Evolutionary conservation across 768 basidiomycete genomes (phyloP).

Genomic region (Hirschioporus abietinus): DNA sequence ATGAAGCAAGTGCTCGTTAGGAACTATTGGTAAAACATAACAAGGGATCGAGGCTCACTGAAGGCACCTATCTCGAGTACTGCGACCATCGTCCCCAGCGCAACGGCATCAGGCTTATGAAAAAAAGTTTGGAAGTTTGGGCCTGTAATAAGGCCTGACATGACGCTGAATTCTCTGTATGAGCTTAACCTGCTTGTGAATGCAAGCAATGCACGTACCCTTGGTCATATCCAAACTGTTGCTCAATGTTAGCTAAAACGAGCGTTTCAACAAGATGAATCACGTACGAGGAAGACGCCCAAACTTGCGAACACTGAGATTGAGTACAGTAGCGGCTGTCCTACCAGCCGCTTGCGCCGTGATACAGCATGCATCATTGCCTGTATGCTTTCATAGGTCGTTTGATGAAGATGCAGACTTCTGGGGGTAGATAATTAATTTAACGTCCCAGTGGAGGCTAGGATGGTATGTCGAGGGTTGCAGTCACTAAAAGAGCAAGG

Average conservation of each 20-base stretch:
- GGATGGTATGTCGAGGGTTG: neutral
- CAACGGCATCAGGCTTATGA: slow-evolving; percentile 64
- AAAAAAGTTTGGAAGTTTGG: slow-evolving; percentile 82
- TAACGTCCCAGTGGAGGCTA: neutral
- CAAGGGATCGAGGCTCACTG: slow-evolving; percentile 39
- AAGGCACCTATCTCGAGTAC: slow-evolving; percentile 91
- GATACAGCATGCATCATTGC: slow-evolving; percentile 19
- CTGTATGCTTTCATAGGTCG: slow-evolving; percentile 22
- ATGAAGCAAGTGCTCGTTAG: slow-evolving; percentile 10
- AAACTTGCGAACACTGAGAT: slow-evolving; percentile 79
- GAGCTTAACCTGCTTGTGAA: slow-evolving; percentile 13
- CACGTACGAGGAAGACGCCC: slow-evolving; percentile 76
- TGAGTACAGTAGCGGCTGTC: slow-evolving; percentile 71
- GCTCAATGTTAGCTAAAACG: slow-evolving; percentile 9
- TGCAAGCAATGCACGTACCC: slow-evolving; percentile 41
- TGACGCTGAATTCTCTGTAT: slow-evolving; percentile 47
- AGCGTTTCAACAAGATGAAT: neutral
- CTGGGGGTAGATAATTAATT: neutral
- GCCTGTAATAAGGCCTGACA: slow-evolving; percentile 89
- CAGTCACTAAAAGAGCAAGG: neutral
- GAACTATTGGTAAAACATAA: neutral
- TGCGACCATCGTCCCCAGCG: slow-evolving; percentile 94
- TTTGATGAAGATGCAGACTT: neutral
- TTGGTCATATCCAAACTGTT: slow-evolving; percentile 82
- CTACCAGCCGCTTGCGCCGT: slow-evolving; percentile 54